Base-by-base conservation (phyloP, 1,284 basidiomycete species). In the Coriolopsis trogii region DNA sequence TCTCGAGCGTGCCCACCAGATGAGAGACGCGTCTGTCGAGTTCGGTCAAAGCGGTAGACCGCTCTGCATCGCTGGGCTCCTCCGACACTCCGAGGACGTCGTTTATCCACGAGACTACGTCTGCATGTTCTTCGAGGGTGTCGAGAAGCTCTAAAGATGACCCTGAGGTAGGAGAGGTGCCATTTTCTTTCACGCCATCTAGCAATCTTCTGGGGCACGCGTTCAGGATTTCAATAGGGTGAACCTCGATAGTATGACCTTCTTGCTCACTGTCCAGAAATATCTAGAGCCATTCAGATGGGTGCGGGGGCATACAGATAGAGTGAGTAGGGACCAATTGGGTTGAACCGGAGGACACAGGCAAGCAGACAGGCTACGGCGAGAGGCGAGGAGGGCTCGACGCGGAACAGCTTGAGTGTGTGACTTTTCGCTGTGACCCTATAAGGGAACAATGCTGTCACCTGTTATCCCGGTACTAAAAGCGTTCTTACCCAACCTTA, bases 21-120 rank as follows among this genome's bases (percentile, higher is more conserved):
- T 84, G 80, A 9, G 84, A 81, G 50, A 95, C 82, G 50, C 82
- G 80, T 52, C 83, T 80, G 65, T 95, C 91, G 36, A 94, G 79
- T 28, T 84, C 80, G 0, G 76, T 77, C 16, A 97, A 79, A 50
- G 82, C 77, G 42, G 64, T 50, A n/a, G 57, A 33, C 5, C 47
- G 44, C 6, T 51, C 61, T 9, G 70, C 61, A 37, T 64, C 60
- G 6, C 69, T 50, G 3, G 51, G 50, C 15, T 51, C 49, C 7
- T 55, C 46, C 4, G 57, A 53, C 23, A 55, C 45, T 38, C 69
- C 71, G 29, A 89, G 74, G 10, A 77, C 72, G 56, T 81, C 75
- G 66, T 89, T 88, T 38, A 89, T 79, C 87, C 87, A 89, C 25
- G 78, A 70, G 38, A 82, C 68, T n/a, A 81, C 74, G 58, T 85